Base-by-base conservation (phyloP, 345 rosid genomes). In the Arabis alpina region DNA sequence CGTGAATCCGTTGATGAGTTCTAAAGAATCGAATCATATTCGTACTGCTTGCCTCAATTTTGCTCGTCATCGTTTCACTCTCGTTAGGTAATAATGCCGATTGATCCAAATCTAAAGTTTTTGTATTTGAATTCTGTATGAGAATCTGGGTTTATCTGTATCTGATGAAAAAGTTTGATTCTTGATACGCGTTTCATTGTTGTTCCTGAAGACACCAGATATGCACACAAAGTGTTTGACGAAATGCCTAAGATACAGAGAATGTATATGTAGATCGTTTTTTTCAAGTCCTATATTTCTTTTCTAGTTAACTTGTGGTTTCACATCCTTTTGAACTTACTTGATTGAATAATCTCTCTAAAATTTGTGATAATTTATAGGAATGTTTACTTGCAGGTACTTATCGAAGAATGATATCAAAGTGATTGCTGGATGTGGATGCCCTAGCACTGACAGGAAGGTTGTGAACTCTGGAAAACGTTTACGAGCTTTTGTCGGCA, bases 391-490 rank as follows among this genome's bases (percentile, higher is more conserved):
- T 83, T 59, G 19, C 80, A 91, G 98, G 81, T 64, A 57, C 59
- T 75, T 93, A 25, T 87, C 96, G 28, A 89, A 80, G 82, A 84
- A 89, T 75, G 84, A 93, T 70, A 86, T 93, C 72, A 76, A 80
- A 64, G 78, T 83, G 61, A 72, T 93, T 53, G 81, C 74, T 52
- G 83, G 84, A 72, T 85, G 82, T 49, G 96, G 96, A 67, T 93
- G 98, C 81, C 97, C 98, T n/a, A 87, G 84, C 80, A 72, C 71
- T 39, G 98, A 93, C 59, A 84, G 96, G 76, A 89, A 93, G 83
- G 97, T 93, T 8, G 94, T 86, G 61, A 93, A 93, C 75, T 91
- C 91, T 0, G 96, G 86, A 70, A 93, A 93, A 72, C 91, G 94
- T 57, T 67, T 93, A 61, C 79, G 97, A 84, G 89, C 87, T 36